A percentile compares a stretch with the other conserved stretches of the same genome.
Evolutionary conservation across 495 filamentous ascomycete genomes (phyloP).

Genomic region (Collariella sp.): DNA sequence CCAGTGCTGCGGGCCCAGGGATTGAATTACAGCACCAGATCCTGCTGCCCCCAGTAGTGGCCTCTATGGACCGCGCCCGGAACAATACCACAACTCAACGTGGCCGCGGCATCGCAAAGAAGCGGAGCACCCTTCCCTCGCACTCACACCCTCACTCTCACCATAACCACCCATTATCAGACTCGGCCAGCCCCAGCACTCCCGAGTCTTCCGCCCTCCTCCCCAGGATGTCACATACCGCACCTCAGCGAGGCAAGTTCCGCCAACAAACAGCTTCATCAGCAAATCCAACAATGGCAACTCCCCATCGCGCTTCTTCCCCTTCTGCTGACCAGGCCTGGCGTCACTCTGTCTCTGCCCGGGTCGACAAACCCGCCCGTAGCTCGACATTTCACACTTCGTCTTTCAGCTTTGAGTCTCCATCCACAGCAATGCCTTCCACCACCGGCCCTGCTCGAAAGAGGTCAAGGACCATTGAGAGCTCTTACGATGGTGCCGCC

Average conservation of each 20-base stretch:
- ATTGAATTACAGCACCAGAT: constrained; percentile 26
- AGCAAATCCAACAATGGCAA: not conserved
- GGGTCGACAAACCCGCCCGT: constrained; percentile 18
- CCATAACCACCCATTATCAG: not conserved
- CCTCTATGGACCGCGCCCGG: constrained; percentile 26
- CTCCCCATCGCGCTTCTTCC: constrained; percentile 19
- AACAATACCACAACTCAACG: constrained; percentile 13
- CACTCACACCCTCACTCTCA: constrained; percentile 9
- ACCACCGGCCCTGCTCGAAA: constrained; percentile 16
- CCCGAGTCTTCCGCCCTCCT: not conserved
- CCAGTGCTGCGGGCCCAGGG: not conserved
- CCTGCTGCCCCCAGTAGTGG: too few species aligned
- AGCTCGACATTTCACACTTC: constrained; percentile 20
- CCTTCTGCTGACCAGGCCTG: constrained; percentile 8
- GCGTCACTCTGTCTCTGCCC: not conserved
- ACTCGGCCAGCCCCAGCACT: constrained; percentile 4
- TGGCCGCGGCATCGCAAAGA: constrained; percentile 25
- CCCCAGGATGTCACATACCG: constrained; percentile 9
- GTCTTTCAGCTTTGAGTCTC: constrained; percentile 23
- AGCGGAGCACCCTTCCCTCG: constrained; percentile 20
- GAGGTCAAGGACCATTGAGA: constrained; percentile 31
- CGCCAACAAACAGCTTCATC: not conserved
- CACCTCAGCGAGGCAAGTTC: constrained; percentile 15
- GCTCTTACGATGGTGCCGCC: constrained; percentile 18
- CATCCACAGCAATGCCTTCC: constrained; percentile 23